Evolutionary conservation across 2,329 filamentous ascomycete species (phyloP).

Genomic region (Penicillium aurantiogriseum): DNA sequence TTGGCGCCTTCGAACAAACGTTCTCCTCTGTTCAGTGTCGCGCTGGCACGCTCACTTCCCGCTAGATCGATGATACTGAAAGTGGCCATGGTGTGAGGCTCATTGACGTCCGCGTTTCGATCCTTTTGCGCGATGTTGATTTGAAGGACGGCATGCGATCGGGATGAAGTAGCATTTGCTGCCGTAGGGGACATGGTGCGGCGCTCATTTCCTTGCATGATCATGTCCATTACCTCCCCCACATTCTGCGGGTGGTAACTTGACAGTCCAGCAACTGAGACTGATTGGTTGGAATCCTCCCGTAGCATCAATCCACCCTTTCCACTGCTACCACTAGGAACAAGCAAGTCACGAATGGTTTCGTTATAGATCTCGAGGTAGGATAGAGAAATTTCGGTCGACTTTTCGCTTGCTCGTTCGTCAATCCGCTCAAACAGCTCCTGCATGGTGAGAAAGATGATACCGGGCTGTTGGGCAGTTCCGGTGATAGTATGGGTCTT

Average conservation of each 20-base stretch:
- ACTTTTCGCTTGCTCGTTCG: constrained; percentile 82
- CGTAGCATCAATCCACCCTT: constrained; percentile 86
- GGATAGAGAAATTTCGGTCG: constrained; percentile 85
- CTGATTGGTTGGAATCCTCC: constrained; percentile 89
- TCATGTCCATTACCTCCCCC: constrained; percentile 98
- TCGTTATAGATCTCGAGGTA: constrained; percentile 99
- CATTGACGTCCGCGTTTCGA: constrained; percentile 84
- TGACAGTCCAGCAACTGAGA: constrained; percentile 85
- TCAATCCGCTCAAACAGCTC: constrained; percentile 94
- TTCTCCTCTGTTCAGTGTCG: constrained; percentile 93
- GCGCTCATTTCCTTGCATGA: constrained; percentile 89
- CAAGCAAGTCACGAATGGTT: constrained; percentile 90
- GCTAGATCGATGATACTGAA: constrained; percentile 97
- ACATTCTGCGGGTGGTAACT: constrained; percentile 90
- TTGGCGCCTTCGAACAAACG: constrained; percentile 91
- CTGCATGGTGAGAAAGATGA: constrained; percentile 99
- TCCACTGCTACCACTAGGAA: constrained; percentile 77
- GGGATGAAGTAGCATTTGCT: constrained; percentile 94
- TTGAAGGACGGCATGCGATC: constrained; percentile 94
- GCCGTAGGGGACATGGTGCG: constrained; percentile 95
- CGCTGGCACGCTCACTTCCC: constrained; percentile 91
- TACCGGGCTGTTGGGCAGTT: constrained; percentile 86
- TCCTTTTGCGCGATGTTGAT: constrained; percentile 96
- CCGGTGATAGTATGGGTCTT: constrained; percentile 98
- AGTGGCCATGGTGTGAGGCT: constrained; percentile 97